A percentile compares a stretch with the other conserved stretches of the same genome.
phyloP scores from a whole-genome alignment of 352 stramenopile species.

The Halophytophthora polymorphica region DNA sequence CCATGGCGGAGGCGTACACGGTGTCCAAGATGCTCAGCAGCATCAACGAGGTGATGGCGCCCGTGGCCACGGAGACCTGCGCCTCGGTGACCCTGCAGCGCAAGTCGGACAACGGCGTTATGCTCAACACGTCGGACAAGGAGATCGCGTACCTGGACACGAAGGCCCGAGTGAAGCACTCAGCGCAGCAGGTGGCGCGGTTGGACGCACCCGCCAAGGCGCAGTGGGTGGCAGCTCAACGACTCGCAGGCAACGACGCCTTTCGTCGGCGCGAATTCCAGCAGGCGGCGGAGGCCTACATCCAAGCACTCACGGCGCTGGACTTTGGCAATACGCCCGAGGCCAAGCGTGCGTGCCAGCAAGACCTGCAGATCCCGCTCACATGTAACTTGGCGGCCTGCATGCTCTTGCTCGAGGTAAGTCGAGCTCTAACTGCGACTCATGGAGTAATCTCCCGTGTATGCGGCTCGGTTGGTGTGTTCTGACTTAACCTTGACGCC shows the following conservation, averaged over 20 bases:
- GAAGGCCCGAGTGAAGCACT: conserved; percentile 72
- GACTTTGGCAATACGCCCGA: conserved; percentile 45
- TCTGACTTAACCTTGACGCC: not conserved
- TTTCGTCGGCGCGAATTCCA: conserved; percentile 45
- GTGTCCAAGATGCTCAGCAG: conserved; percentile 82
- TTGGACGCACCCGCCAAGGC: conserved; percentile 32
- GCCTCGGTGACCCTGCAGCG: conserved; percentile 64
- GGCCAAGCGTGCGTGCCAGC: conserved; percentile 42
- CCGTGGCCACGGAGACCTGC: conserved; percentile 42
- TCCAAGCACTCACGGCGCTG: conserved; percentile 65
- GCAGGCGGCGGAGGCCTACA: conserved; percentile 58
- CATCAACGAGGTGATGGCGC: conserved; percentile 80
- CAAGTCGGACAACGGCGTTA: conserved; percentile 73
- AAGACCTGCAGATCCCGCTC: conserved; percentile 56
- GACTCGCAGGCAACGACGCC: conserved; percentile 44
- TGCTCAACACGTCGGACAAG: conserved; percentile 69
- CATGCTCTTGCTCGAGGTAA: conserved; percentile 67
- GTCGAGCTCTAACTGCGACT: not conserved
- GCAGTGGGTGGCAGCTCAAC: conserved; percentile 45
- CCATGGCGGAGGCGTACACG: conserved; percentile 65
- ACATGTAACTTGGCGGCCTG: conserved; percentile 80
- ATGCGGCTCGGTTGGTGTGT: not conserved
- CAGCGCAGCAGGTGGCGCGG: conserved; percentile 46
- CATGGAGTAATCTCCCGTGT: not conserved
- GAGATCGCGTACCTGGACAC: conserved; percentile 79